A percentile compares a stretch with the other conserved stretches of the same genome.
Conservation (phyloP, 1,284 basidiomycete genomes). For the Cutaneotrichosporon daszewskae region DNA sequence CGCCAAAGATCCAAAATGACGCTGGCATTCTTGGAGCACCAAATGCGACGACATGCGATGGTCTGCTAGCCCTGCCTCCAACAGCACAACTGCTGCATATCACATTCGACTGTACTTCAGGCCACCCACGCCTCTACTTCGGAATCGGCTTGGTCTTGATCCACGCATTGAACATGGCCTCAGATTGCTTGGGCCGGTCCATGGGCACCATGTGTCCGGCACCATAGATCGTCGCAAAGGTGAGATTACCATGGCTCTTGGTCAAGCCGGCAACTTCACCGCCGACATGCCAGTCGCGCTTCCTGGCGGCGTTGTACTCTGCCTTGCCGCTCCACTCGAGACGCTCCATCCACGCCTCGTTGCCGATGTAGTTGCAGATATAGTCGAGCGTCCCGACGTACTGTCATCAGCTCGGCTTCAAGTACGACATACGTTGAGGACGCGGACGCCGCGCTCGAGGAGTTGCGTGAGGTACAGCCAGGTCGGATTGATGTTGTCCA, state of each 20-base stretch:
- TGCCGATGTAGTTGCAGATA: conserved; percentile 64
- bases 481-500: conserved; percentile 41
- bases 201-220: conserved; percentile 49
- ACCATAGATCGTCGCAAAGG: conserved; percentile 41
- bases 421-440: conserved; percentile 63
- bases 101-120: too few relatives aligned
- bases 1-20: too few relatives aligned
- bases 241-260: conserved; percentile 57
- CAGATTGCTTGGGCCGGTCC: conserved; percentile 46
- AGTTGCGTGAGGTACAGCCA: conserved; percentile 61
- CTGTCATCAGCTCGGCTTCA: conserved; percentile 11
- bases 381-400: conserved; percentile 57
- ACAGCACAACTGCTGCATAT: too few relatives aligned
- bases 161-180: conserved; percentile 46
- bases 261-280: conserved; percentile 53
- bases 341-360: conserved; percentile 59
- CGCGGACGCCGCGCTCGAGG: conserved; percentile 65
- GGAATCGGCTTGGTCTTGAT: too few relatives aligned
- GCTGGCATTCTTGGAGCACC: too few relatives aligned
- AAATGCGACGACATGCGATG: too few relatives aligned
- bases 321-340: conserved; percentile 62
- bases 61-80: too few relatives aligned
- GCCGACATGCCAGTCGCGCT: conserved; percentile 52
- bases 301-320: conserved; percentile 49
- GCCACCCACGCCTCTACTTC: too few relatives aligned